These are phyloP conservation scores for Discostella pseudostelligera DNA, from an alignment of 108 stramenopile species.

Conservation along the genomic window DNA sequence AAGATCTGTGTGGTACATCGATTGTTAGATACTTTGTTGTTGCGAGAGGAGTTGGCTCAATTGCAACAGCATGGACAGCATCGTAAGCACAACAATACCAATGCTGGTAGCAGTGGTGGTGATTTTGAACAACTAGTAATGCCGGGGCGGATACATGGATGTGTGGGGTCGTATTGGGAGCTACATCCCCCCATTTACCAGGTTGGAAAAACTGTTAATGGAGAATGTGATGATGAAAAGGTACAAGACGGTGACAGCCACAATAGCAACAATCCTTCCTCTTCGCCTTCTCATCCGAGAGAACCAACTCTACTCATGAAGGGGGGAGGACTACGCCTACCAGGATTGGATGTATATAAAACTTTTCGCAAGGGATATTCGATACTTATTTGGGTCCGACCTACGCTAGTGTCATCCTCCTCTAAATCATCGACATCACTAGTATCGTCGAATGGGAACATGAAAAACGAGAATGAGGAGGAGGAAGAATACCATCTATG, in stretches of 20 bases:
- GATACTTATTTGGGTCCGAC: constrained; percentile 76
- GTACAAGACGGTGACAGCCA: constrained; percentile 1
- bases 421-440: no score
- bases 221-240: not conserved
- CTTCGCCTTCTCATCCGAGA: not conserved
- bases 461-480: no score
- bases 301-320: not conserved
- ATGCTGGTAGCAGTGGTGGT: no score
- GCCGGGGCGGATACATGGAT: constrained; percentile 41
- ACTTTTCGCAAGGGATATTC: constrained; percentile 85
- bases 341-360: constrained; percentile 69
- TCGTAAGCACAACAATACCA: not conserved
- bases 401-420: no score
- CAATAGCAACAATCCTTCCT: not conserved
- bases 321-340: constrained; percentile 53
- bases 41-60: not conserved
- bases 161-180: constrained; percentile 50
- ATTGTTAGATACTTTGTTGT: constrained; percentile 28
- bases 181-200: constrained; percentile 31
- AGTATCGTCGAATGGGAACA: no score
- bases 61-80: not conserved
- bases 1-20: constrained; percentile 25
- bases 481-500: no score
- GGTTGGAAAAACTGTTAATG: no score
- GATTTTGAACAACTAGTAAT: not conserved